These are phyloP conservation scores for Porcisia deanei DNA, from an alignment of 208 protist genomes.

Conservation along the genomic window DNA sequence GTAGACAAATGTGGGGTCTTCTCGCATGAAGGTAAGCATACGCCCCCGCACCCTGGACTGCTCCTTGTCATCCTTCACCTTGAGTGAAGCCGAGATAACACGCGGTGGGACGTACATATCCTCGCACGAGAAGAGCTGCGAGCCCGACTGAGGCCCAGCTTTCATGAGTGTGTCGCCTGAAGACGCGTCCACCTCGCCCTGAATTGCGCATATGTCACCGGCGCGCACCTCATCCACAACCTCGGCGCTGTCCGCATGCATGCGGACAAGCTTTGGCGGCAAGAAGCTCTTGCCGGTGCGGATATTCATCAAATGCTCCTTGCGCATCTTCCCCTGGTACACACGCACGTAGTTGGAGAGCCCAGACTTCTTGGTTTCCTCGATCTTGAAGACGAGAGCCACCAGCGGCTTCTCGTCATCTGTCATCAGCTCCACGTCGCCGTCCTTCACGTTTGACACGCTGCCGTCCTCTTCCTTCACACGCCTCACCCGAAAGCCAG, in stretches of 20 bases:
- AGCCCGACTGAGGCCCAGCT: slow-evolving; percentile 56
- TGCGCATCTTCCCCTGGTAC: slow-evolving; percentile 97
- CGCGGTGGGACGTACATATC: slow-evolving; percentile 98
- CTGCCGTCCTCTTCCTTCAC: slow-evolving; percentile 90
- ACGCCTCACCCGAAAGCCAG: slow-evolving; percentile 74
- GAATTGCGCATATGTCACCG: slow-evolving; percentile 99
- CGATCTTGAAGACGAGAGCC: slow-evolving; percentile 98
- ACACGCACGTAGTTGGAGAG: slow-evolving; percentile 98
- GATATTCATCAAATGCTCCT: slow-evolving; percentile 89
- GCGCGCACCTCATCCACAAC: slow-evolving; percentile 91
- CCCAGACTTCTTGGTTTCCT: slow-evolving; percentile 96
- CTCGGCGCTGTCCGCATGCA: slow-evolving; percentile 98
- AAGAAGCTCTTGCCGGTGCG: slow-evolving; percentile 89
- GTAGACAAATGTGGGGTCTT: slow-evolving; percentile 97
- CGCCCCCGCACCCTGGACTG: slow-evolving; percentile 67
- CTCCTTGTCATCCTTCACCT: slow-evolving; percentile 89
- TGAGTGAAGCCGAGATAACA: slow-evolving; percentile 97
- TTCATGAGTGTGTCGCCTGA: slow-evolving; percentile 97
- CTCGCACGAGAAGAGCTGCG: slow-evolving; percentile 85
- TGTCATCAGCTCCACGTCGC: slow-evolving; percentile 73
- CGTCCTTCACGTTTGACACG: slow-evolving; percentile 71
- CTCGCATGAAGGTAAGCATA: slow-evolving; percentile 94
- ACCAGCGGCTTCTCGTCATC: slow-evolving; percentile 95
- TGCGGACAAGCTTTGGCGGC: slow-evolving; percentile 96
- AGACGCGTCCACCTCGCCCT: slow-evolving; percentile 97